A percentile compares a stretch with the other conserved stretches of the same genome.
Evolutionary conservation across 2,329 filamentous ascomycete genomes (phyloP).

Genomic region (Venturia pyrina): DNA sequence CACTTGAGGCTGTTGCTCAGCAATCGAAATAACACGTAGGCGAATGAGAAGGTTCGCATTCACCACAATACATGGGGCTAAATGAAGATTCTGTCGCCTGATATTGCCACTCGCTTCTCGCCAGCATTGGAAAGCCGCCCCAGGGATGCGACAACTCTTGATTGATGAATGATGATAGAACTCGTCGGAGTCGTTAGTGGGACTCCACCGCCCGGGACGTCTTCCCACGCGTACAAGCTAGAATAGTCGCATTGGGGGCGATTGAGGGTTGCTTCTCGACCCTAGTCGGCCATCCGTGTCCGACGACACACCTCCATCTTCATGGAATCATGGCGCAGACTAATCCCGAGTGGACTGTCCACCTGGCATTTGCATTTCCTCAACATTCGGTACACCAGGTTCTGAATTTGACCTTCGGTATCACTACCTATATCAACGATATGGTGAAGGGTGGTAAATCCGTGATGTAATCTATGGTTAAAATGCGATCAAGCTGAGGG

Average conservation of each 20-base stretch:
- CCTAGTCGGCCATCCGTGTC: neutral
- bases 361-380: neutral
- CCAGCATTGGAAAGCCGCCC: neutral
- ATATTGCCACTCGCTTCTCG: neutral
- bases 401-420: neutral
- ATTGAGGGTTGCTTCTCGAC: neutral
- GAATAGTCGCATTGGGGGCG: neutral
- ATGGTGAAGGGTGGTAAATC: neutral
- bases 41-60: neutral
- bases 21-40: neutral
- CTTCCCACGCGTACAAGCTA: neutral
- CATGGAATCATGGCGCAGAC: neutral
- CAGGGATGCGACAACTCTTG: neutral
- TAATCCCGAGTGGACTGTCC: neutral
- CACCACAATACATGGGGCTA: neutral
- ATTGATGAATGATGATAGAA: constrained; percentile 2
- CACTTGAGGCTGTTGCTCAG: neutral
- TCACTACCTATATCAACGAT: neutral
- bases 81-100: neutral
- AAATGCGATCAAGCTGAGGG: neutral
- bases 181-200: neutral
- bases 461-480: too few species aligned
- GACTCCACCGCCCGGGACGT: neutral
- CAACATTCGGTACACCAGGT: neutral
- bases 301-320: neutral